Evolutionary conservation across 352 stramenopile genomes (phyloP), one percentile per base, ranked within the genome.

Genomic region (Phytophthora cajani): DNA sequence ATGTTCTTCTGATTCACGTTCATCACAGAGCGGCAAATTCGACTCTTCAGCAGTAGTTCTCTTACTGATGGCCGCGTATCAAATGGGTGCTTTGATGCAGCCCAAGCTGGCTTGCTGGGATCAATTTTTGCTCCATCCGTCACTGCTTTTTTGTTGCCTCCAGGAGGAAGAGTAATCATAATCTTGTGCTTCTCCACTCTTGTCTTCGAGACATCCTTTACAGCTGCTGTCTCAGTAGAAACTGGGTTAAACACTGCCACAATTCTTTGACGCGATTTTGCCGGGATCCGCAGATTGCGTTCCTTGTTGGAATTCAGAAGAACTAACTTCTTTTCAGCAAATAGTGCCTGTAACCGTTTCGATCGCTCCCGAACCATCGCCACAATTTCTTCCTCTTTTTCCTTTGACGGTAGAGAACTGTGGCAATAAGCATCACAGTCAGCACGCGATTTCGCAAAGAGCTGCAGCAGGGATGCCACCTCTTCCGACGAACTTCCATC

Each of bases 1-100:
- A 97, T 97, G 63, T 97, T 97, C 62, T 97, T 97, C 72, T 97
- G 90, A 61, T 97, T 97, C 54, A 97, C 89, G 49, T 96, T 94
- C 81, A 97, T 84, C 11, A 97, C 85, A 1, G 89, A 96, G 17
- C 89, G 87, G 42, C 86, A 96, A 10, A 97, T 88, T 59, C 87
- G 85, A 64, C 87, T 86, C 65, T 95, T 94, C 5, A 97, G 75
- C 7, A 97, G 71, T 42, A 97, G 67, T 50, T 97, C 90, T 58
- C 90, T 81, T 23, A 97, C 89, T 17, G 88, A 95, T 33, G 84
- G 64, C 0, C 86, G 72, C 36, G 84, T 88, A 70, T 95, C 87
- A 62, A 97, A 95, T 9, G 89, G 87, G 58, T 96, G 89, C 56
- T 91, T 93, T 0, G 85, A 88, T 46, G 77, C 78, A 47, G 85